These are phyloP conservation scores for Chlorencoelia australis DNA, from an alignment of 2,329 filamentous ascomycete species.

Conservation along the genomic window DNA sequence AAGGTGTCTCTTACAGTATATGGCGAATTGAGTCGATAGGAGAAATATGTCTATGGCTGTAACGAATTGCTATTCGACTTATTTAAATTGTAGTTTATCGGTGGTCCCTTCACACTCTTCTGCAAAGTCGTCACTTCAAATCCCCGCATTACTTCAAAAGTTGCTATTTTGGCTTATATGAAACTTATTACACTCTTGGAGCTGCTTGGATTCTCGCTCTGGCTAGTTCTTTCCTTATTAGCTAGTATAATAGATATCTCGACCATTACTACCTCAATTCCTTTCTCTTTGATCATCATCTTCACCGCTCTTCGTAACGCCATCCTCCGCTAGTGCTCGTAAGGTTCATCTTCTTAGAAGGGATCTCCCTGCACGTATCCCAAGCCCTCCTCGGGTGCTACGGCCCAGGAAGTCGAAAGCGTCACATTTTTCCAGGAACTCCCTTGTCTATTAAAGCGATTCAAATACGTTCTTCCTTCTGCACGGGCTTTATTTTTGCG, in stretches of 20 bases:
- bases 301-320: neutral
- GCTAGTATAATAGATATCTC: conserved; percentile 57
- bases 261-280: conserved; percentile 59
- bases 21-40: conserved; percentile 61
- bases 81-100: conserved; percentile 47
- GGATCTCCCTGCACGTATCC: conserved; percentile 66
- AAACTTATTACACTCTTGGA: conserved; percentile 51
- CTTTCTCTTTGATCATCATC: conserved; percentile 22
- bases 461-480: too few relatives aligned
- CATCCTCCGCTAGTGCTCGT: neutral
- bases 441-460: conserved; percentile 3
- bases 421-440: conserved; percentile 9
- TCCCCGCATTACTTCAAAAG: conserved; percentile 54
- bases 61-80: conserved; percentile 63
- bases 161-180: conserved; percentile 65
- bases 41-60: conserved; percentile 64
- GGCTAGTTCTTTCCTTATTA: conserved; percentile 61
- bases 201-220: conserved; percentile 55
- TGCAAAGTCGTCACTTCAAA: conserved; percentile 47
- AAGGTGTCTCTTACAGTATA: conserved; percentile 66
- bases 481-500: too few relatives aligned
- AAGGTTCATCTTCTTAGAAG: conserved; percentile 61
- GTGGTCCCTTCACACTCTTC: conserved; percentile 59
- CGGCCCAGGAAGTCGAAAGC: conserved; percentile 63
- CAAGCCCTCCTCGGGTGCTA: conserved; percentile 71